A percentile compares a stretch with the other conserved stretches of the same genome.
phyloP scores from a whole-genome alignment of 2,329 filamentous ascomycete species.

The Curvularia hawaiiensis region DNA sequence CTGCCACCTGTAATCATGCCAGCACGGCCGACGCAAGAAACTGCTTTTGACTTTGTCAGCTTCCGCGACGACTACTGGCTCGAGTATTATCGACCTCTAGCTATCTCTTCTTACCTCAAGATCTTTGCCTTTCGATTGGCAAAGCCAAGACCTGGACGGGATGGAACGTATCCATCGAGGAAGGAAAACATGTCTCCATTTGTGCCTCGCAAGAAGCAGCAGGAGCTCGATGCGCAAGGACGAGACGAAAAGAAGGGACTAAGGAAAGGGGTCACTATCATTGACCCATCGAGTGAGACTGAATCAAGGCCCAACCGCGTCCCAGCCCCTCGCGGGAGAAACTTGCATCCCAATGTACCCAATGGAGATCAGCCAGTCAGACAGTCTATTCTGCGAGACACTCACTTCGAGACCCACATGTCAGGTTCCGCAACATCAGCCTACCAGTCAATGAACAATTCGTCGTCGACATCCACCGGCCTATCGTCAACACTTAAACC shows the following conservation, averaged over 20 bases:
- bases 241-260: slow-evolving; percentile 67
- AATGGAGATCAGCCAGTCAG: slow-evolving; percentile 45
- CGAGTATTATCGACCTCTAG: slow-evolving; percentile 91
- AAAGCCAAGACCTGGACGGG: slow-evolving; percentile 74
- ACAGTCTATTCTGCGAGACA: slow-evolving; percentile 51
- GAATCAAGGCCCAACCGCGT: slow-evolving; percentile 29
- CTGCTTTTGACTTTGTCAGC: slow-evolving; percentile 49
- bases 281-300: slow-evolving; percentile 61
- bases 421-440: slow-evolving; percentile 25
- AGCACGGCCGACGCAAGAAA: slow-evolving; percentile 39
- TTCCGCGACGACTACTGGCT: slow-evolving; percentile 95
- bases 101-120: slow-evolving; percentile 86
- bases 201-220: slow-evolving; percentile 64
- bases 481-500: slow-evolving; percentile 32
- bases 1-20: slow-evolving; percentile 58
- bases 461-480: slow-evolving; percentile 35
- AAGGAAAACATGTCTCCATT: slow-evolving; percentile 89
- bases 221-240: slow-evolving; percentile 55
- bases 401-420: slow-evolving; percentile 44
- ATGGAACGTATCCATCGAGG: slow-evolving; percentile 73
- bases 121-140: slow-evolving; percentile 94
- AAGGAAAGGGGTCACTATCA: slow-evolving; percentile 72
- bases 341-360: slow-evolving; percentile 30
- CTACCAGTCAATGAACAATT: slow-evolving; percentile 36
- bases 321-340: slow-evolving; percentile 25